Evolutionary conservation across 208 protist species (phyloP), one percentile per base, ranked within the genome.

Genomic region (Acanthamoeba triangularis): DNA sequence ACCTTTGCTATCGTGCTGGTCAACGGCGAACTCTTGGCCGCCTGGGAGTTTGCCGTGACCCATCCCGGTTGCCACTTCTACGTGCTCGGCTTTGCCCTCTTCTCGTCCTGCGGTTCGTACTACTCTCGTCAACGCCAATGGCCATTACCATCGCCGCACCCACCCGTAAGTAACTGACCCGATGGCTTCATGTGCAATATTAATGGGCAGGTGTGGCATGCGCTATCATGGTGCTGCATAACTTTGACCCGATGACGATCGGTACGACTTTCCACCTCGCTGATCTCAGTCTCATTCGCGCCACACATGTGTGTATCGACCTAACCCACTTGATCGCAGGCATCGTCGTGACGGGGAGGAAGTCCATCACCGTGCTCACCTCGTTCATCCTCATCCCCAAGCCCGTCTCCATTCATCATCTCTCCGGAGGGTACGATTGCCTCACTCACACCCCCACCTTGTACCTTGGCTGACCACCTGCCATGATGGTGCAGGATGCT

Each of bases 381-480:
- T 82, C 74, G 74, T 82, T 82, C 44, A 54, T 82, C 41, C 44
- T 82, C 41, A 82, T 82, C 28, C 74, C 74, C 2, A 82, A 82
- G 74, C 74, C 74, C 23, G 18, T 82, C 74, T 33, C 35, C 28
- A 33, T 52, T 25, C 74, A 82, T 28, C 74, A 82, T 25, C 14
- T 82, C 28, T 8, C 44, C 20, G 74, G 74, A 65, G 59, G 59
- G 59, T 65, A 65, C 14, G 59, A 54, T 1, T 54, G 6, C 49
- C 13, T 54, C 13, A 18, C 49, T 54, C 49, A 54, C 49, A 54
- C 6, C 49, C 0, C 14, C 6, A 8, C 49, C 49, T 10, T 65
- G 11, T 65, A 1, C 59, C 54, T 25, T 61, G 16, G 11, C 16
- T 61, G 54, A 23, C 54, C 54, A 61, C 37, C 1, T 41, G 37